These are phyloP conservation scores for Sporormia fimetaria DNA, from an alignment of 495 filamentous ascomycete genomes.

Conservation along the genomic window DNA sequence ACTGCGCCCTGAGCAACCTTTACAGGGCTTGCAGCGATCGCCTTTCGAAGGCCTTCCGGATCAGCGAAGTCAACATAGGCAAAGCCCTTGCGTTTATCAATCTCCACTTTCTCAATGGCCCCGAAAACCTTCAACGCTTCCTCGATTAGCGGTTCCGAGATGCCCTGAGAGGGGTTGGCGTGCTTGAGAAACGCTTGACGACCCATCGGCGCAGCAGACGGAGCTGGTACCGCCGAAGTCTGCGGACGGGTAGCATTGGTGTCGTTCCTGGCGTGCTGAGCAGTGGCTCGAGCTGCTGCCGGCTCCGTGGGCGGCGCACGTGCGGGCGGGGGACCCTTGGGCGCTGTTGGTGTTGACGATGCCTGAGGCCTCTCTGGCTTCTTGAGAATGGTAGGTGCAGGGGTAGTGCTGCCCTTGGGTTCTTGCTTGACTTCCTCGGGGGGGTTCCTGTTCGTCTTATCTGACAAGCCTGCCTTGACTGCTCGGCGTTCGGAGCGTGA, in stretches of 20 bases:
- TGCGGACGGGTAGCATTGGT: slow-evolving; percentile 31
- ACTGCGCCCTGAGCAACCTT: slow-evolving; percentile 73
- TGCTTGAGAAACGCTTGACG: slow-evolving; percentile 79
- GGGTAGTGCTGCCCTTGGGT: slow-evolving; percentile 9
- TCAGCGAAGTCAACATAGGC: slow-evolving; percentile 79
- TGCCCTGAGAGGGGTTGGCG: slow-evolving; percentile 80
- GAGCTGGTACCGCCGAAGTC: slow-evolving; percentile 10
- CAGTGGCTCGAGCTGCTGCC: slow-evolving; percentile 18
- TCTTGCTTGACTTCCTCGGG: slow-evolving; percentile 16
- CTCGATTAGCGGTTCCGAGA: slow-evolving; percentile 67
- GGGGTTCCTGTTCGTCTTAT: slow-evolving; percentile 19
- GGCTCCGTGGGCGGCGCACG: slow-evolving; percentile 25
- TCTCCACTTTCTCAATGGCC: slow-evolving; percentile 62
- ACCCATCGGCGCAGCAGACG: slow-evolving; percentile 26
- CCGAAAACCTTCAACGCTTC: slow-evolving; percentile 62
- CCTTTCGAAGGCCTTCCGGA: slow-evolving; percentile 56
- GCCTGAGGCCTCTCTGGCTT: slow-evolving; percentile 18
- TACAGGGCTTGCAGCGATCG: slow-evolving; percentile 70
- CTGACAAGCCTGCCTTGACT: slow-evolving; percentile 18
- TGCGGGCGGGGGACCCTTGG: slow-evolving; percentile 23
- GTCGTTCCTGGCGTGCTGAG: slow-evolving; percentile 27
- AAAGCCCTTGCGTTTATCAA: slow-evolving; percentile 86
- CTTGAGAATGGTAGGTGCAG: slow-evolving; percentile 24
- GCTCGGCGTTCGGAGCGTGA: slow-evolving; percentile 26
- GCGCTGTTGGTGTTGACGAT: slow-evolving; percentile 8